Percentiles rank a stretch among this genome's conserved stretches.
Conservation (phyloP, 1,139 yeast genomes). For the Kodamaea fungicola region DNA sequence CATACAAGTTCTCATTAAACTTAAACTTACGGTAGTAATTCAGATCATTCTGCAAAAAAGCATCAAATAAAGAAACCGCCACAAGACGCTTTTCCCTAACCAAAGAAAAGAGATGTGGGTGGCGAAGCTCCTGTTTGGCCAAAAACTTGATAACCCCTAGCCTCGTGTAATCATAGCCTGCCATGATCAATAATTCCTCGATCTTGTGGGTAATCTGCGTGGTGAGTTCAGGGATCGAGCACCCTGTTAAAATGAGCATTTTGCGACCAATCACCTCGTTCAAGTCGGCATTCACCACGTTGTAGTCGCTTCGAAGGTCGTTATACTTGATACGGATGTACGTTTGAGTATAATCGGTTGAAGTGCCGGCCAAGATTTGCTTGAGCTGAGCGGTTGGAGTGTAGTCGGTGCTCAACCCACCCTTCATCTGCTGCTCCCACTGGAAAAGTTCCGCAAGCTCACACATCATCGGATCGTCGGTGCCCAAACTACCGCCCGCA, state of each 20-base stretch:
- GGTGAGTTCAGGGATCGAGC: conserved; percentile 12
- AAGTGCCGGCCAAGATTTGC: conserved; percentile 2
- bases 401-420: conserved; percentile 2
- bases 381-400: conserved; percentile 4
- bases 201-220: conserved; percentile 22
- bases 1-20: conserved; percentile 14
- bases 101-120: conserved; percentile 8
- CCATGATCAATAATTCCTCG: conserved; percentile 27
- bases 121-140: conserved; percentile 5
- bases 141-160: conserved; percentile 26
- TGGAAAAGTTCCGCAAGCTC: conserved; percentile 2
- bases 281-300: conserved; percentile 22
- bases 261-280: conserved; percentile 40
- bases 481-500: too few relatives aligned
- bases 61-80: conserved; percentile 14
- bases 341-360: conserved; percentile 3
- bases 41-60: conserved; percentile 13
- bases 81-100: conserved; percentile 16
- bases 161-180: conserved; percentile 35
- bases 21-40: conserved; percentile 6
- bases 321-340: conserved; percentile 14
- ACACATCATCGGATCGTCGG: too few relatives aligned
- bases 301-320: conserved; percentile 31
- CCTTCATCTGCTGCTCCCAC: conserved; percentile 6
- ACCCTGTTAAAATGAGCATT: conserved; percentile 21